Base-by-base conservation (phyloP, 2,329 filamentous ascomycete species). In the Aspergillus aculeatinus region DNA sequence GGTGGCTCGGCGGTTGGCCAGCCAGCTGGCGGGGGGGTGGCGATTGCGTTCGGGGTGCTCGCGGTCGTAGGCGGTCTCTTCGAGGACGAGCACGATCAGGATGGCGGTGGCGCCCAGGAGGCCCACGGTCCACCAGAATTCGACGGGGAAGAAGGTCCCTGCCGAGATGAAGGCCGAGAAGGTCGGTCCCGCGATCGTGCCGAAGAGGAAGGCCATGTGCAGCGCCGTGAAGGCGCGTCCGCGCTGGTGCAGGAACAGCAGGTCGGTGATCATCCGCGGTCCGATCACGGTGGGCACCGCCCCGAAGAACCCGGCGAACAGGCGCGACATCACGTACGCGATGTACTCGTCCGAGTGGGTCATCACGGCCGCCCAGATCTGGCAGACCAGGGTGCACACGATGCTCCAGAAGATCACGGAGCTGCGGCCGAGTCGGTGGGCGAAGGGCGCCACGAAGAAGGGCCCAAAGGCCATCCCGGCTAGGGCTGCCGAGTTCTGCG, bases 71-170 rank as follows among this genome's bases (percentile, higher is more conserved):
- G 69, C 68, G 0, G 77, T 80, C 49, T 80, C 77, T 60, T 79
- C 75, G 7, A 79, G 67, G 48, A 77, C 75, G 25, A 73, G 48
- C 48, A 80, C 72, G 16, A 75, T 71, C 1, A 73, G 60, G 4
- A 80, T 63, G 19, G 74, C 65, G 1, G 74, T 67, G 35, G 73
- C 67, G 0, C 70, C 75, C 2, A 75, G 64, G 1, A 78, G 60
- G 4, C 70, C 76, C n/a, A 79, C 70, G 1, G 74, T 76, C 76
- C 77, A 80, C 78, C 78, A 80, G 63, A 77, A 80, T 52, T 76
- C 72, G 2, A 75, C 63, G 1, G 73, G 71, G 70, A 76, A 80
- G 19, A 72, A 71, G 0, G 60, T 64, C 10, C 70, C 66, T 0
- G 72, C 70, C 1, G 74, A 74, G 48, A 80, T 73, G 51, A 79